Percentiles rank a stretch among this genome's conserved stretches.
phyloP scores from a whole-genome alignment of 2,329 filamentous ascomycete genomes.

The Monilinia polystroma region DNA sequence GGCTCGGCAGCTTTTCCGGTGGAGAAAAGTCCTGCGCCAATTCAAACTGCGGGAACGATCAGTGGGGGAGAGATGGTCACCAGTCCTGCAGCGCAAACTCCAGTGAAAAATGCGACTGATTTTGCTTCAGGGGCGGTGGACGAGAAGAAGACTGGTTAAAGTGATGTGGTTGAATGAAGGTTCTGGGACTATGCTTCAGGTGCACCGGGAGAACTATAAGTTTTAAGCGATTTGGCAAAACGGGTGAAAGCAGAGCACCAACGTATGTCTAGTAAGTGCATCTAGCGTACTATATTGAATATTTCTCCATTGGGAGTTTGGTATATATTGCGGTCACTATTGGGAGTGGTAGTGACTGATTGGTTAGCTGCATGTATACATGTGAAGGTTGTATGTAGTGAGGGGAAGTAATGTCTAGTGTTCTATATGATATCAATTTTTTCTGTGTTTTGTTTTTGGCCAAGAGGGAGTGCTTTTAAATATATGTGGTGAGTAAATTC shows the following conservation, averaged over 20 bases:
- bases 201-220: neutral
- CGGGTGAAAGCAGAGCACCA: neutral
- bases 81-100: conserved; percentile 28
- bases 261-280: neutral
- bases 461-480: too few relatives aligned
- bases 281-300: neutral
- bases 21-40: conserved; percentile 27
- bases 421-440: neutral
- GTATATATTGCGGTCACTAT: neutral
- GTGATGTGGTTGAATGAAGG: too few relatives aligned
- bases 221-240: neutral
- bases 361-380: too few relatives aligned
- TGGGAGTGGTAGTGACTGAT: too few relatives aligned
- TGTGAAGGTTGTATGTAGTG: neutral
- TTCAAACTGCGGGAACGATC: conserved; percentile 34
- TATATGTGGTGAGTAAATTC: too few relatives aligned
- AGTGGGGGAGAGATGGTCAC: conserved; percentile 33
- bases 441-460: neutral
- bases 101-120: neutral
- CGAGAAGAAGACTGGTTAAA: conserved; percentile 15
- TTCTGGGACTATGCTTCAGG: neutral
- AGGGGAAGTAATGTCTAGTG: conserved; percentile 10
- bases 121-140: neutral
- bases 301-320: neutral
- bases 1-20: conserved; percentile 26